Percentiles rank a stretch among this genome's conserved stretches.
phyloP scores from a whole-genome alignment of 768 basidiomycete genomes.

The Strobilomyces echinocephalus region DNA sequence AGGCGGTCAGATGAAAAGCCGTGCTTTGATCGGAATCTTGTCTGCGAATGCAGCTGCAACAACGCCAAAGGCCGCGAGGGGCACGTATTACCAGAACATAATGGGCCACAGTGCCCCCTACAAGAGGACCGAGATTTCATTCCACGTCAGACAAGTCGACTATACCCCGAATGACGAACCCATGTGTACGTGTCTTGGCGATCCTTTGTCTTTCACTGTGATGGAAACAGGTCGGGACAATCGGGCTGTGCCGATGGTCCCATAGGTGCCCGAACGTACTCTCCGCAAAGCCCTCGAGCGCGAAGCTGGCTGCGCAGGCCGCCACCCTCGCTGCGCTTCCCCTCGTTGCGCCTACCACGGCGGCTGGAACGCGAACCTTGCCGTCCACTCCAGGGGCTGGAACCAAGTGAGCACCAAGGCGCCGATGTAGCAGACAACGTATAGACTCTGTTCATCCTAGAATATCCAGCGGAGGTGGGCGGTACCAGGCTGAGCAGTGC shows the following conservation, averaged over 20 bases:
- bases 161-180: conserved; percentile 10
- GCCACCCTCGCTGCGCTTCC: conserved; percentile 6
- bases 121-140: conserved; percentile 13
- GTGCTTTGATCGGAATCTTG: conserved; percentile 33
- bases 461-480: too few relatives aligned
- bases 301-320: conserved; percentile 20
- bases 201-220: conserved; percentile 28
- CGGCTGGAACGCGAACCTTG: conserved; percentile 13
- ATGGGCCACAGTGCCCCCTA: conserved; percentile 13
- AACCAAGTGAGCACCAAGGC: conserved; percentile 22
- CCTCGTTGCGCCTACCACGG: conserved; percentile 8
- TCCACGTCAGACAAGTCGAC: neutral
- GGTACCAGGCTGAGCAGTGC: too few relatives aligned
- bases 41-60: conserved; percentile 18
- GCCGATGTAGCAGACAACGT: too few relatives aligned
- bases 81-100: conserved; percentile 32
- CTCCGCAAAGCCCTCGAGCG: neutral
- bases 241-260: conserved; percentile 19
- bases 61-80: conserved; percentile 19
- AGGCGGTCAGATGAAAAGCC: neutral
- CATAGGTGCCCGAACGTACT: conserved; percentile 13
- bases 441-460: too few relatives aligned
- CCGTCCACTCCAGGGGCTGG: conserved; percentile 30
- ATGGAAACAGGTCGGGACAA: conserved; percentile 9
- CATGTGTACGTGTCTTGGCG: conserved; percentile 29